Percentiles rank a stretch among this genome's conserved stretches.
Conservation (phyloP, 2,329 filamentous ascomycete species). For the Fusarium solani-melongenae region DNA sequence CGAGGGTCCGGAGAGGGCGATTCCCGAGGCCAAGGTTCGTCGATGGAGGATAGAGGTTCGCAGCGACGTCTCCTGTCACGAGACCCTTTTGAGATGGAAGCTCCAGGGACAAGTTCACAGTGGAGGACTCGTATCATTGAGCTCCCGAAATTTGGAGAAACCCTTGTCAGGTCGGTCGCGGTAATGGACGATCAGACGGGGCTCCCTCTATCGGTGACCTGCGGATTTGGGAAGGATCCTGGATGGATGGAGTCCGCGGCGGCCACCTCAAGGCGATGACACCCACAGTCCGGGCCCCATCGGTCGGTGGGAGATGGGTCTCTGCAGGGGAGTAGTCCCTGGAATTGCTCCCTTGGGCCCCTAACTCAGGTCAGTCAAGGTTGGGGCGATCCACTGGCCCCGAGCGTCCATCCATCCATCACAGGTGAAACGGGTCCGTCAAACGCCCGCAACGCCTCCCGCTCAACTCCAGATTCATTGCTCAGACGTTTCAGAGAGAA, state of each 20-base stretch:
- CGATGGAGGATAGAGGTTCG: neutral
- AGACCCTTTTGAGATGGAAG: slow-evolving; percentile 8
- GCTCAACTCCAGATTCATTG: neutral
- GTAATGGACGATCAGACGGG: slow-evolving; percentile 29
- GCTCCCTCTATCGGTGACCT: slow-evolving; percentile 18
- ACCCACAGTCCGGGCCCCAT: neutral
- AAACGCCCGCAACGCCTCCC: slow-evolving; percentile 23
- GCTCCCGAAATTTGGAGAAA: slow-evolving; percentile 33
- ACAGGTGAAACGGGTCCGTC: slow-evolving; percentile 30
- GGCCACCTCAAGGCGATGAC: neutral
- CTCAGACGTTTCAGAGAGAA: slow-evolving; percentile 18
- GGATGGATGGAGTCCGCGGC: slow-evolving; percentile 1
- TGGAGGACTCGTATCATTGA: slow-evolving; percentile 4
- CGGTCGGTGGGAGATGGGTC: slow-evolving; percentile 1
- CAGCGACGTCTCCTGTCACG: slow-evolving; percentile 9
- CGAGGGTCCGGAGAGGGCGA: too few species aligned
- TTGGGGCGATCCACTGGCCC: neutral
- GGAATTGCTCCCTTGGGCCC: slow-evolving; percentile 9
- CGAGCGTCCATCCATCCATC: slow-evolving; percentile 9
- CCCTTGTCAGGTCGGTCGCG: slow-evolving; percentile 35
- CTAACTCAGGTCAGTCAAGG: neutral
- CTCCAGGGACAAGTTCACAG: neutral
- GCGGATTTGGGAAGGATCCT: slow-evolving; percentile 21
- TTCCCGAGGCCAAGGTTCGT: neutral
- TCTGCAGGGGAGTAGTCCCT: slow-evolving; percentile 25